These are phyloP conservation scores for Grigorovia jiainica DNA, from an alignment of 805 yeast genomes.

Conservation along the genomic window DNA sequence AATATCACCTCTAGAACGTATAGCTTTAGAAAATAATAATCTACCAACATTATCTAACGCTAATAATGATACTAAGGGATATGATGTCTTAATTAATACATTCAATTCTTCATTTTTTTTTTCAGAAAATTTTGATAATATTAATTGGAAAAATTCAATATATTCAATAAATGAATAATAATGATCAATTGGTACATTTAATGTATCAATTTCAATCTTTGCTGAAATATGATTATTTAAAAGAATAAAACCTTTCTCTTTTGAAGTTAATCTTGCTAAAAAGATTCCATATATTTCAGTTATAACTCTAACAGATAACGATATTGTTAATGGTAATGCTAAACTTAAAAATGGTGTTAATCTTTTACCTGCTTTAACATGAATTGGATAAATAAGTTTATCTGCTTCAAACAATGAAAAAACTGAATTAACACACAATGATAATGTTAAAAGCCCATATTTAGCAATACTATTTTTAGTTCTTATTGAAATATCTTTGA, in stretches of 20 bases:
- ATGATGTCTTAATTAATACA: slow-evolving; percentile 10
- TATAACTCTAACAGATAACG: slow-evolving; percentile 16
- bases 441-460: slow-evolving; percentile 10
- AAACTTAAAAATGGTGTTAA: slow-evolving; percentile 8
- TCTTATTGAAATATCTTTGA: slow-evolving; percentile 3
- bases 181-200: slow-evolving; percentile 6
- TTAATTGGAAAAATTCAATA: slow-evolving; percentile 9
- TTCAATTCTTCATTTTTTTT: slow-evolving; percentile 6
- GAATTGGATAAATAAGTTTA: not conserved
- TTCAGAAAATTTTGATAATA: slow-evolving; percentile 14
- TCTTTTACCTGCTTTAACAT: not conserved
- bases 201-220: slow-evolving; percentile 3
- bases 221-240: slow-evolving; percentile 3
- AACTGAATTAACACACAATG: slow-evolving; percentile 14
- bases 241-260: slow-evolving; percentile 12
- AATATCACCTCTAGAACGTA: slow-evolving; percentile 12
- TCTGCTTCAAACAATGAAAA: slow-evolving; percentile 10
- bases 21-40: slow-evolving; percentile 15
- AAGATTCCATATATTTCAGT: slow-evolving; percentile 17
- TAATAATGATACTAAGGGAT: slow-evolving; percentile 11
- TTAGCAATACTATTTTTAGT: slow-evolving; percentile 15
- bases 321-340: slow-evolving; percentile 12
- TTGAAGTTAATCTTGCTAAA: slow-evolving; percentile 14
- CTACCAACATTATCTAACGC: slow-evolving; percentile 19
- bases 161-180: slow-evolving; percentile 10